Evolutionary conservation across 305 asterid genomes (phyloP).

Genomic region (Fraxinus sp.): DNA sequence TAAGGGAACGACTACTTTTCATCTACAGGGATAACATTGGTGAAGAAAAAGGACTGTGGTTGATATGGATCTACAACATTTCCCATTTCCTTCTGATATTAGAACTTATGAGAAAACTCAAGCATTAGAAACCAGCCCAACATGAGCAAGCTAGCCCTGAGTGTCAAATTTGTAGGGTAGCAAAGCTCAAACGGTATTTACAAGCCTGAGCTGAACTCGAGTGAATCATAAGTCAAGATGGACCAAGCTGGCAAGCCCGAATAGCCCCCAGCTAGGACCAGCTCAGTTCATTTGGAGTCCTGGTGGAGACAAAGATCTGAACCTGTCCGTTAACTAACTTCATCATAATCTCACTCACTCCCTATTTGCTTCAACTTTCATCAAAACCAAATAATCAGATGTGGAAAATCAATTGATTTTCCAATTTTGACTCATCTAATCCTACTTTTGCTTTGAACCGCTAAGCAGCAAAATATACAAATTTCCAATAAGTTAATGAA

Average conservation of each 20-base stretch:
- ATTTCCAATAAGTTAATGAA: neutral
- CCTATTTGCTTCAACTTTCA: conserved; percentile 1
- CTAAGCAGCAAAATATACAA: neutral
- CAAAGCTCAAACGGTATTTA: neutral
- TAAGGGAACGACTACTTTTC: neutral
- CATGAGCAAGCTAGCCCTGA: neutral
- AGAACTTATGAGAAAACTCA: neutral
- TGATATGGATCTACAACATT: neutral
- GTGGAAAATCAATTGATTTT: neutral
- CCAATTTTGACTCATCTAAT: neutral
- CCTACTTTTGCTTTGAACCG: conserved; percentile 1
- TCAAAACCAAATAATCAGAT: neutral
- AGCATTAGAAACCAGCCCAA: neutral
- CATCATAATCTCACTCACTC: neutral
- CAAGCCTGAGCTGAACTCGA: neutral
- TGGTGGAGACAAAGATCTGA: conserved; percentile 3
- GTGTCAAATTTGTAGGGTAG: neutral
- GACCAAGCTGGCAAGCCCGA: neutral
- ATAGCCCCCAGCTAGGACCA: neutral
- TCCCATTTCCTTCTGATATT: neutral
- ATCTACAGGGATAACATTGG: neutral
- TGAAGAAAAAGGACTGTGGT: neutral
- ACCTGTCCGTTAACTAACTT: conserved; percentile 5
- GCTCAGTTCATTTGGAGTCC: neutral
- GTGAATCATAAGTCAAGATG: neutral